A percentile compares a stretch with the other conserved stretches of the same genome.
These are phyloP conservation scores for Pseudopithomyces chartarum DNA, from an alignment of 2,329 filamentous ascomycete species.

Conservation along the genomic window DNA sequence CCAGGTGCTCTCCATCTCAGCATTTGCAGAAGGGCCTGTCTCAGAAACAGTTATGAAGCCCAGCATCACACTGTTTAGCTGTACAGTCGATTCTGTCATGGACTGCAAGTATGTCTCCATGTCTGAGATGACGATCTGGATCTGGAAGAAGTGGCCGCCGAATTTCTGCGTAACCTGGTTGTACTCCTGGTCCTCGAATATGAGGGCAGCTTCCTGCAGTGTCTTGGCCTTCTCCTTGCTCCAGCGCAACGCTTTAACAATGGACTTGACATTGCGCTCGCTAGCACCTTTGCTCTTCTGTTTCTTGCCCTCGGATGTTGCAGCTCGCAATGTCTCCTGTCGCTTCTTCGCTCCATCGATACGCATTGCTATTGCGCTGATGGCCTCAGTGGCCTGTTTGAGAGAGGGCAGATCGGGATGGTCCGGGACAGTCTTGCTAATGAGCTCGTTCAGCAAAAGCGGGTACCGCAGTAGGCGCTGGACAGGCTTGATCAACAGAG, in stretches of 20 bases:
- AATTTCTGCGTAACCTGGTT: constrained; percentile 83
- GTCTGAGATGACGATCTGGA: constrained; percentile 91
- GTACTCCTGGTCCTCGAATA: constrained; percentile 80
- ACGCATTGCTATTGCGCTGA: constrained; percentile 63
- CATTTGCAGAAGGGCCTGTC: constrained; percentile 62
- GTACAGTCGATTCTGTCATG: constrained; percentile 76
- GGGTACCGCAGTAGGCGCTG: constrained; percentile 95
- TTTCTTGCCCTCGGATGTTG: constrained; percentile 42
- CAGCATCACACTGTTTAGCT: constrained; percentile 78
- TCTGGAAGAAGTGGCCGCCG: constrained; percentile 85
- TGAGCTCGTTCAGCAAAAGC: constrained; percentile 77
- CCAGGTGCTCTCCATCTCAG: constrained; percentile 93
- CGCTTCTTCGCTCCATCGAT: constrained; percentile 98
- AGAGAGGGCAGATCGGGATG: constrained; percentile 82
- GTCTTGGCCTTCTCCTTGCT: constrained; percentile 83
- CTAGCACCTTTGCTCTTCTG: constrained; percentile 38
- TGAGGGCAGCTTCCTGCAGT: constrained; percentile 66
- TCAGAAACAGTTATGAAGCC: constrained; percentile 84
- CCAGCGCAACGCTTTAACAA: constrained; percentile 88
- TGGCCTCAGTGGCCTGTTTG: constrained; percentile 72
- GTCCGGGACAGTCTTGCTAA: constrained; percentile 77
- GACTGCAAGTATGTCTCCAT: constrained; percentile 92
- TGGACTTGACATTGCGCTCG: constrained; percentile 64
- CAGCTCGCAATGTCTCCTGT: constrained; percentile 73
- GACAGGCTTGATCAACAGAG: constrained; percentile 94